Conservation (phyloP, 2,329 filamentous ascomycete genomes). For the Fusarium caatingaense region DNA sequence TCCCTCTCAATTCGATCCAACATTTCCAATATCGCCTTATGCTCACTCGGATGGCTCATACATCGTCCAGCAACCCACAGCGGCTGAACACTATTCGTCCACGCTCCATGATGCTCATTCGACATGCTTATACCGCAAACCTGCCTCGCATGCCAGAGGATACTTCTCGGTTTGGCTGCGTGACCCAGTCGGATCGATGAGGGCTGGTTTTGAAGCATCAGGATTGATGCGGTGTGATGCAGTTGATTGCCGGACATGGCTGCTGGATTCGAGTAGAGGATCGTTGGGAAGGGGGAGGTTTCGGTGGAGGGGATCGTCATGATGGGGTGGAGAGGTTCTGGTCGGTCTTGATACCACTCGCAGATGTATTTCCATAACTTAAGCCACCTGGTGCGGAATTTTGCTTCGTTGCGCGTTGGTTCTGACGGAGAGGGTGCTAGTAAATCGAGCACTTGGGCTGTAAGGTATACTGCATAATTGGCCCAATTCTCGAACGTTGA, state of each 20-base stretch:
- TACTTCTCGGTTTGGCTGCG: constrained; percentile 51
- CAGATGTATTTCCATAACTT: constrained; percentile 54
- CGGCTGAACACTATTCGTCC: constrained; percentile 66
- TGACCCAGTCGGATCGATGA: constrained; percentile 56
- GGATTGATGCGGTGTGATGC: constrained; percentile 63
- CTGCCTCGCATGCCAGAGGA: constrained; percentile 64
- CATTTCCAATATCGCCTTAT: constrained; percentile 57
- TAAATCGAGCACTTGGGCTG: constrained; percentile 57
- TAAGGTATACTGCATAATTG: constrained; percentile 62
- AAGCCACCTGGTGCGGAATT: constrained; percentile 50
- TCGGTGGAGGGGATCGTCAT: constrained; percentile 53
- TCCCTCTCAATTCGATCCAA: constrained; percentile 62
- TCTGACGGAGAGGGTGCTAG: constrained; percentile 44
- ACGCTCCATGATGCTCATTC: constrained; percentile 64
- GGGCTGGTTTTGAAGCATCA: constrained; percentile 62
- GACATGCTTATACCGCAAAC: constrained; percentile 65
- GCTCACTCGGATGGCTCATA: constrained; percentile 60
- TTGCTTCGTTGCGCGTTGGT: constrained; percentile 38
- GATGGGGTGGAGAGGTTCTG: constrained; percentile 52
- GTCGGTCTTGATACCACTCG: constrained; percentile 55
- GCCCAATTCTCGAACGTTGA: constrained; percentile 60
- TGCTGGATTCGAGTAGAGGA: constrained; percentile 62
- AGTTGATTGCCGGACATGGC: constrained; percentile 66
- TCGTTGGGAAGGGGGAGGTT: constrained; percentile 60
- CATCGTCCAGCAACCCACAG: constrained; percentile 65